Evolutionary conservation across 2,329 filamentous ascomycete species (phyloP), one percentile per base, ranked within the genome.

Genomic region (Penicillium sp.): DNA sequence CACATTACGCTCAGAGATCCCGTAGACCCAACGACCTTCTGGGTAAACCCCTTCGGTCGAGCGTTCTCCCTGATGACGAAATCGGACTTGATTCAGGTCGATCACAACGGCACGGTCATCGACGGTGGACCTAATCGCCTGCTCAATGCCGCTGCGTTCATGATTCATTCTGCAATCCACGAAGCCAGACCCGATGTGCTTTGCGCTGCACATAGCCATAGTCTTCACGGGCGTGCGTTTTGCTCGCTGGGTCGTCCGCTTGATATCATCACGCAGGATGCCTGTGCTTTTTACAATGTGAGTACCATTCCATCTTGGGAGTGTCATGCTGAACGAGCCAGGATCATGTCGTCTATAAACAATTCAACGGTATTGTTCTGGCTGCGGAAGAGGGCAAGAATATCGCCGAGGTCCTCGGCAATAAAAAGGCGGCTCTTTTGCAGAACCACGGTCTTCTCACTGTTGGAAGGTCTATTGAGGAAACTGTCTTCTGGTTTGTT

Each of bases 11-110:
- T 83, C 22, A 73, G 79, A 22, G 78, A 84, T 51, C 81, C 81
- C 0, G 74, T 84, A 6, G 75, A 81, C 31, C 77, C 78, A 0
- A 64, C 70, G 4, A 78, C 74, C 0, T 84, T 84, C 67, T 84
- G 81, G 82, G 79, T 86, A 4, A 85, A 85, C 54, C 82, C 82
- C 0, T 82, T 85, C 46, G 81, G 81, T 9, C 74, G 80, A 1
- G 74, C 79, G 2, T 85, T 84, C 66, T 77, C 77, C 5, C 69
- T 80, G 44, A 78, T 86, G 35, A 83, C 79, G 46, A 74, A 76
- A 0, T 82, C 79, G 0, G 82, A 87, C 53, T 73, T 87, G n/a
- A 85, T 87, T 44, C 78, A 77, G 13, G 82, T 87, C 1, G 74
- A 84, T 55, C 73, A 80, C 41, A 63, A 75, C 0, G 84, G 84